Evolutionary conservation across 345 rosid species (phyloP).

Genomic region (Brassica incana): DNA sequence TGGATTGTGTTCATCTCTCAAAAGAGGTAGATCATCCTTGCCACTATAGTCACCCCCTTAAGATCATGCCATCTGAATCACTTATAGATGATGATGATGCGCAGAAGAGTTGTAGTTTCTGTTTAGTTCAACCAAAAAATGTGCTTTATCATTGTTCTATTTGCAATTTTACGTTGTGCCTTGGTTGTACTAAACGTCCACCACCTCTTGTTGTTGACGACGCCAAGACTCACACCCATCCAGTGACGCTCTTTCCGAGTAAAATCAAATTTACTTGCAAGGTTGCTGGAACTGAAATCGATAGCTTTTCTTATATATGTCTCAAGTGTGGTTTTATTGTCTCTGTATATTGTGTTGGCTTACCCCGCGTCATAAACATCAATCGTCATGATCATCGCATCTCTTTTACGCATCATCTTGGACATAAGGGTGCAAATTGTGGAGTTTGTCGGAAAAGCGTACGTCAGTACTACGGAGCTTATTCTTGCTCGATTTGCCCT

Average conservation of each 20-base stretch:
- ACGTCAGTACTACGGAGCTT: slow-evolving; percentile 1
- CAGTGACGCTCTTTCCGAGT: background rate
- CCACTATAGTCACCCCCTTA: slow-evolving; percentile 6
- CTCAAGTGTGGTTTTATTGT: background rate
- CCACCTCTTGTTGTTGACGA: slow-evolving; percentile 8
- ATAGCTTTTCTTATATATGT: background rate
- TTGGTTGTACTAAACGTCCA: slow-evolving; percentile 3
- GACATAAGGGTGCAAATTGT: background rate
- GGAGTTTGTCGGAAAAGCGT: slow-evolving; percentile 1
- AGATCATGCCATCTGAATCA: background rate
- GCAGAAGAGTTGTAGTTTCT: background rate
- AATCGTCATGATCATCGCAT: slow-evolving; percentile 14
- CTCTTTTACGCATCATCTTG: background rate
- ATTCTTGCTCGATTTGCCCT: background rate
- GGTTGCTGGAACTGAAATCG: background rate
- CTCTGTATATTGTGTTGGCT: background rate
- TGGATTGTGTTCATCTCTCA: background rate
- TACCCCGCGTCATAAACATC: slow-evolving; percentile 1
- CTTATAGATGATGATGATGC: background rate
- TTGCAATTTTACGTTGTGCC: slow-evolving; percentile 5
- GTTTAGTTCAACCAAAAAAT: background rate
- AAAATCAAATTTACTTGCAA: background rate
- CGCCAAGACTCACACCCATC: slow-evolving; percentile 8
- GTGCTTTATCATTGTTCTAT: background rate
- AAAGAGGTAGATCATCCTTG: slow-evolving; percentile 14